A percentile compares a stretch with the other conserved stretches of the same genome.
Conservation (phyloP, 2,329 filamentous ascomycete genomes). For the Ceratocystis variospora region DNA sequence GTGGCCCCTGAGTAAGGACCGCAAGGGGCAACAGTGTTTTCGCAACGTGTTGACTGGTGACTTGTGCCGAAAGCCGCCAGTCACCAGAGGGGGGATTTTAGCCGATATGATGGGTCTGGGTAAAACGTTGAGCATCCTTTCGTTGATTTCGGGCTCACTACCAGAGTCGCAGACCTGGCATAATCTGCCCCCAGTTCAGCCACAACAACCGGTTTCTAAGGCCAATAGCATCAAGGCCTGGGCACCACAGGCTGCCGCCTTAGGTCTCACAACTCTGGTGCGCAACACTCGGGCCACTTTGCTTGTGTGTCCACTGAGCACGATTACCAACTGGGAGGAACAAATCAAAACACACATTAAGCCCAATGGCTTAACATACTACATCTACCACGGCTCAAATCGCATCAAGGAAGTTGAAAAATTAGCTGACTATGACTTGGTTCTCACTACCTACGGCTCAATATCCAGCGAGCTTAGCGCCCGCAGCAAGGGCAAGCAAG, state of each 20-base stretch:
- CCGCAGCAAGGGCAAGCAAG: conserved; percentile 46
- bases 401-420: conserved; percentile 54
- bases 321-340: conserved; percentile 86
- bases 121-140: conserved; percentile 74
- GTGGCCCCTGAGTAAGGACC: conserved; percentile 49
- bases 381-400: conserved; percentile 75
- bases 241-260: conserved; percentile 23
- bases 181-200: conserved; percentile 37
- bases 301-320: conserved; percentile 77
- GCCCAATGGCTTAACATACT: conserved; percentile 50
- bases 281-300: conserved; percentile 68
- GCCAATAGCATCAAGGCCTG: conserved; percentile 26
- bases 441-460: conserved; percentile 88
- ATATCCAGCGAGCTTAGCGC: conserved; percentile 64
- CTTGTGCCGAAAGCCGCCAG: conserved; percentile 40
- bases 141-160: conserved; percentile 56
- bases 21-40: conserved; percentile 36
- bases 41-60: conserved; percentile 71
- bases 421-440: conserved; percentile 62
- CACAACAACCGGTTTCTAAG: conserved; percentile 30
- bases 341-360: conserved; percentile 75
- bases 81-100: conserved; percentile 59
- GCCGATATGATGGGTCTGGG: conserved; percentile 85
- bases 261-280: conserved; percentile 39
- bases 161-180: conserved; percentile 51